Evolutionary conservation across 805 yeast species (phyloP), one percentile per base, ranked within the genome.

Genomic region (Danielia oregonensis): DNA sequence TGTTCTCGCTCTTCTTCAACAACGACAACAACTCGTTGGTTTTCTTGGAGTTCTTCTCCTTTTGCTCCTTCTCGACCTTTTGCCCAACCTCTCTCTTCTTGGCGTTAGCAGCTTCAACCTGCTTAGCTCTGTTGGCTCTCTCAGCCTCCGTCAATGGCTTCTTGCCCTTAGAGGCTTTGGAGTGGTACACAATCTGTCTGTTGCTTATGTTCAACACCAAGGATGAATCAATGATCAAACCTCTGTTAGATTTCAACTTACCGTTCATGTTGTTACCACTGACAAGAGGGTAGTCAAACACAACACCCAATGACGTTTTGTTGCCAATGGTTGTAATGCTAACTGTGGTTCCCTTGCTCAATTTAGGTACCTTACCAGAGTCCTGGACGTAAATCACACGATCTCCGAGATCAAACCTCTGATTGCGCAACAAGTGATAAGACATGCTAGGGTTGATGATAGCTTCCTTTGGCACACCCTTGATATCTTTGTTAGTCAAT

Each of bases 271-370:
- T 78, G 54, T 79, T 82, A 49, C 97, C 97, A 30, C 93, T 84
- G 33, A 88, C 68, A 36, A 91, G 68, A 26, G 89, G 85, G 37
- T 73, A 62, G 53, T 93, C 99, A 69, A 91, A 93, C 24, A 93
- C 59, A 33, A 93, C 80, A 43, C 84, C 87, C 37, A 93, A 65
- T 1, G 81, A 74, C 23, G 77, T 70, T 46, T 79, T 76, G 23
- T 77, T 71, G 26, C 86, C 86, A 26, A 77, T 68, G 4, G 74
- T 61, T 16, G 61, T 62, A 36, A 74, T 66, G 6, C 84, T 82
- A 32, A 86, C 82, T 35, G 93, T 95, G 1, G 96, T 88, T 56
- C 99, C 99, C 51, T 83, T 83, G 17, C 86, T 73, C 54, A 83
- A 87, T 37, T 81, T 61, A 17, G 96, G 95, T 11, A 89, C 95